Conservation (phyloP, 805 yeast genomes). For the Maudiozyma bulderi region DNA sequence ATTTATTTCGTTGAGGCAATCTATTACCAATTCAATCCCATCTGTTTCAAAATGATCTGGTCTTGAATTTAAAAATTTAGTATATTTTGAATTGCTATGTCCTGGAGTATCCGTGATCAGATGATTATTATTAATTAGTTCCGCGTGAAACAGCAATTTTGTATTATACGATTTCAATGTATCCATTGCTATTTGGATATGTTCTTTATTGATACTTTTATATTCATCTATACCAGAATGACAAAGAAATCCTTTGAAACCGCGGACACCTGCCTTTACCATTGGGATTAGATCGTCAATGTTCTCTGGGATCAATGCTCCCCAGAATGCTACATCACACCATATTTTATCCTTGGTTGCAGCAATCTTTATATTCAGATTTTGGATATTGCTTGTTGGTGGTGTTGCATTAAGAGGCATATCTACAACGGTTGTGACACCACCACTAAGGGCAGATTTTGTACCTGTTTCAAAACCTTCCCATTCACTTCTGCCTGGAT, state of each 20-base stretch:
- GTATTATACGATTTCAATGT: constrained; percentile 55
- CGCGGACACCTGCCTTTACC: constrained; percentile 79
- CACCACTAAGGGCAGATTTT: constrained; percentile 88
- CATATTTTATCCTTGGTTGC: constrained; percentile 79
- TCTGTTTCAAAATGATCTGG: constrained; percentile 84
- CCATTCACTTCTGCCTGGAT: constrained; percentile 98
- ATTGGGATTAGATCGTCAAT: constrained; percentile 60
- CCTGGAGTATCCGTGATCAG: constrained; percentile 4
- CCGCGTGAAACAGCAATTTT: constrained; percentile 87
- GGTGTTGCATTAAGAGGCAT: constrained; percentile 96
- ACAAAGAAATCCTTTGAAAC: constrained; percentile 86
- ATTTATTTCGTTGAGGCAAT: constrained; percentile 39
- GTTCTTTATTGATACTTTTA: constrained; percentile 62
- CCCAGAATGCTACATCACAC: constrained; percentile 96
- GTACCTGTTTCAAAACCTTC: constrained; percentile 98
- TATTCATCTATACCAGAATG: constrained; percentile 96
- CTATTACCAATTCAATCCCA: constrained; percentile 66
- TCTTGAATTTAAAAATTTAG: constrained; percentile 69
- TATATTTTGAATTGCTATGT: constrained; percentile 39
- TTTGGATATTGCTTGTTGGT: constrained; percentile 79
- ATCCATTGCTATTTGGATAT: constrained; percentile 60
- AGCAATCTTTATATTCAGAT: constrained; percentile 60
- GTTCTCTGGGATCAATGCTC: constrained; percentile 82
- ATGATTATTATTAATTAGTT: constrained; percentile 49
- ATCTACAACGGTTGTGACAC: constrained; percentile 90